phyloP scores from a whole-genome alignment of 2,329 filamentous ascomycete species.

The Apiospora sp. region DNA sequence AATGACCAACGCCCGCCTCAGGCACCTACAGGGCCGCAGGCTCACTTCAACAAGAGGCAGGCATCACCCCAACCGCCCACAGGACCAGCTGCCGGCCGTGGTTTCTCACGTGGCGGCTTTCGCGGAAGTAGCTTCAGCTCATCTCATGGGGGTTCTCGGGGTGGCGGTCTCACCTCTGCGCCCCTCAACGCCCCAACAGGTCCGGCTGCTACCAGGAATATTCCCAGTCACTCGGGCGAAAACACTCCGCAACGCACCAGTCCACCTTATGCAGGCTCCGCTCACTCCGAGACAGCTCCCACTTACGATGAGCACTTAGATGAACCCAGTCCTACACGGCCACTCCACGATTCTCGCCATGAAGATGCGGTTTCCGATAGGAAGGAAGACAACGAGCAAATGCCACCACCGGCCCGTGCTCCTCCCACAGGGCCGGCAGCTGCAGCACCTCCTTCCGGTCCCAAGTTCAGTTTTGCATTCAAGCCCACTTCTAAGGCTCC shows the following conservation, averaged over 20 bases:
- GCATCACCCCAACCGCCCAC: constrained; percentile 65
- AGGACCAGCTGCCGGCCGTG: constrained; percentile 60
- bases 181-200: constrained; percentile 40
- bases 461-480: constrained; percentile 93
- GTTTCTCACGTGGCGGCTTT: constrained; percentile 60
- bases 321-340: constrained; percentile 65
- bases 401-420: constrained; percentile 63
- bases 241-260: constrained; percentile 43
- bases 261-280: constrained; percentile 37
- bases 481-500: constrained; percentile 73
- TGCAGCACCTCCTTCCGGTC: constrained; percentile 51
- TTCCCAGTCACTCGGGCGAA: constrained; percentile 41
- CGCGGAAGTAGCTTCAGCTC: constrained; percentile 64
- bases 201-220: constrained; percentile 34
- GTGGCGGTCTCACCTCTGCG: constrained; percentile 51
- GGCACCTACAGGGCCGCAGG: constrained; percentile 62
- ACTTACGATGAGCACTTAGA: constrained; percentile 50
- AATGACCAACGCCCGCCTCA: constrained; percentile 66
- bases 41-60: constrained; percentile 56
- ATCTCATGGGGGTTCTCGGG: constrained; percentile 61
- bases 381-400: constrained; percentile 55
- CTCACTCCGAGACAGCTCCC: constrained; percentile 37
- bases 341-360: constrained; percentile 69
- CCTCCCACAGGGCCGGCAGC: constrained; percentile 60
- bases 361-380: constrained; percentile 67